These are phyloP conservation scores for Fusarium torreyae DNA, from an alignment of 2,329 filamentous ascomycete genomes.

Conservation along the genomic window DNA sequence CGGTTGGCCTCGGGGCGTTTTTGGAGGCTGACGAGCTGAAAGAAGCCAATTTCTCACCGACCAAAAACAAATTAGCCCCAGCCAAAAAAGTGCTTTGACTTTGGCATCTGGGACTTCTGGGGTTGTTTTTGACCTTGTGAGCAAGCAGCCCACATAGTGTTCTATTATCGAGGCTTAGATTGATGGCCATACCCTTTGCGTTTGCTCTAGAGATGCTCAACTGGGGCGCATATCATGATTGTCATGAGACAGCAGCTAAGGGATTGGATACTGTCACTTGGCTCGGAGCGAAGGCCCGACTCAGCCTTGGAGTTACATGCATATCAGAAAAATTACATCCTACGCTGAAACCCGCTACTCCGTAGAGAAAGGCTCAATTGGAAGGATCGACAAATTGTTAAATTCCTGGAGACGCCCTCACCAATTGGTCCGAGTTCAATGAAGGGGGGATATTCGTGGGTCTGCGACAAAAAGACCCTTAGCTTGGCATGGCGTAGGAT, in stretches of 20 bases:
- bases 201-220: neutral
- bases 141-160: conserved; percentile 3
- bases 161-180: conserved; percentile 8
- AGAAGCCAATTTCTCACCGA: neutral
- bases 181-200: neutral
- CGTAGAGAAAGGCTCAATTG: neutral
- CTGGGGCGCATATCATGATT: conserved; percentile 1
- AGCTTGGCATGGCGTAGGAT: conserved; percentile 23
- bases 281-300: neutral
- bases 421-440: neutral
- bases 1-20: neutral
- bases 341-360: neutral
- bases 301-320: conserved; percentile 8
- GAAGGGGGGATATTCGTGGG: neutral
- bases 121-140: conserved; percentile 1
- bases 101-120: neutral
- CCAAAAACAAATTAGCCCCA: conserved; percentile 14
- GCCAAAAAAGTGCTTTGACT: conserved; percentile 9
- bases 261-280: neutral
- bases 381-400: neutral
- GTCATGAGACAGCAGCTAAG: neutral
- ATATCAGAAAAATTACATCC: neutral
- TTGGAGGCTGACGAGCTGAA: conserved; percentile 31
- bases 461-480: conserved; percentile 31
- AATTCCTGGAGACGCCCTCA: neutral